Evolutionary conservation across 495 filamentous ascomycete species (phyloP).

Genomic region (Tuber umbilicatum): DNA sequence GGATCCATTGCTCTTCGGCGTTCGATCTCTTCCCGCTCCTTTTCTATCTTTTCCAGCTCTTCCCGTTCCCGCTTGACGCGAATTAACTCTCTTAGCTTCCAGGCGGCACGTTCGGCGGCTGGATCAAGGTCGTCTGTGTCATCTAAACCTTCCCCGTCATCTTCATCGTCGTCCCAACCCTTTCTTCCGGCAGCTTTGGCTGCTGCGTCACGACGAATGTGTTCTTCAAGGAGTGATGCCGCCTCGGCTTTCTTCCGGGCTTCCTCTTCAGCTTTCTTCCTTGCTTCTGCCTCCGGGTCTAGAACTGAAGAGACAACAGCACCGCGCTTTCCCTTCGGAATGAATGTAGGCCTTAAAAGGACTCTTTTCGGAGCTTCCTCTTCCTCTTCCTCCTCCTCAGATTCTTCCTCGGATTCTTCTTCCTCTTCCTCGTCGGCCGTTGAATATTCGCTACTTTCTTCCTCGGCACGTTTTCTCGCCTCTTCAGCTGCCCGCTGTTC

Average conservation of each 20-base stretch:
- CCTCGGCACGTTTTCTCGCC: conserved; percentile 64
- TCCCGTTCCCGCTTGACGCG: conserved; percentile 79
- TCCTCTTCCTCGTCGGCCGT: conserved; percentile 49
- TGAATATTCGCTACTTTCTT: conserved; percentile 44
- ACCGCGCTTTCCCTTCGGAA: conserved; percentile 71
- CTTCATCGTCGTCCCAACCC: conserved; percentile 79
- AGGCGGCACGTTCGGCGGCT: conserved; percentile 81
- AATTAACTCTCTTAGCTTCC: conserved; percentile 87
- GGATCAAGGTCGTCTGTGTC: conserved; percentile 81
- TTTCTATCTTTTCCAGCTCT: conserved; percentile 74
- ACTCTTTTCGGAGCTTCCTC: conserved; percentile 69
- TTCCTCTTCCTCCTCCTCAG: conserved; percentile 61
- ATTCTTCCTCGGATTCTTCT: conserved; percentile 46
- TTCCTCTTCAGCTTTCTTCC: conserved; percentile 54
- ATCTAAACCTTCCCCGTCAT: conserved; percentile 67
- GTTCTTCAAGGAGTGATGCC: conserved; percentile 76
- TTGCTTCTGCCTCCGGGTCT: conserved; percentile 30
- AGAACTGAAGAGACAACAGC: conserved; percentile 27
- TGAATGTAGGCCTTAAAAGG: conserved; percentile 82
- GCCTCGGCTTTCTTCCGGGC: conserved; percentile 59
- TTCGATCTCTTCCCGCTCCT: conserved; percentile 83
- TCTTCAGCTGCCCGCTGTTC: conserved; percentile 53
- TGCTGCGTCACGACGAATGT: conserved; percentile 71
- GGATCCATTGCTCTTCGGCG: conserved; percentile 76
- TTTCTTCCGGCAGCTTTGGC: conserved; percentile 68